phyloP scores from a whole-genome alignment of 139 green algal genomes.

The Diplosphaera chodatii region DNA sequence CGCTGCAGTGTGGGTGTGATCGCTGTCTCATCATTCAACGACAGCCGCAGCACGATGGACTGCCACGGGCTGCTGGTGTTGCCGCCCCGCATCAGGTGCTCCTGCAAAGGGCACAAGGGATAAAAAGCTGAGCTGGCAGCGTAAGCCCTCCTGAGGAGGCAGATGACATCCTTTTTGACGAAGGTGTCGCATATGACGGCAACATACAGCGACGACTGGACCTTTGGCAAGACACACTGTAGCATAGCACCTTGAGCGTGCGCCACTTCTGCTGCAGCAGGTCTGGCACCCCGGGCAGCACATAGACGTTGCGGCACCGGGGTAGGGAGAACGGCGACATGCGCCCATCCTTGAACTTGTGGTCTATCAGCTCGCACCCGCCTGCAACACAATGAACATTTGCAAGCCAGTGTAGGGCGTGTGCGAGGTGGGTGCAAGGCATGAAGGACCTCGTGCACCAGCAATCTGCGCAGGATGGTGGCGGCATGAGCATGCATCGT shows the following conservation, averaged over 20 bases:
- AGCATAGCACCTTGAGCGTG: not conserved
- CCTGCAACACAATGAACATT: constrained; percentile 15
- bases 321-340: constrained; percentile 67
- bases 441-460: too few relatives aligned
- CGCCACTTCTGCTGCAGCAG: constrained; percentile 67
- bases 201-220: too few relatives aligned
- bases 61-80: constrained; percentile 39
- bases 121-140: too few relatives aligned
- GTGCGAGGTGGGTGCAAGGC: too few relatives aligned
- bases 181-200: too few relatives aligned
- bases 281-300: constrained; percentile 73
- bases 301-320: constrained; percentile 69
- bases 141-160: too few relatives aligned
- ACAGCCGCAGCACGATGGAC: constrained; percentile 42
- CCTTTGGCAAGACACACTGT: too few relatives aligned
- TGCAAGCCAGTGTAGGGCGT: too few relatives aligned
- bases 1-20: constrained; percentile 9
- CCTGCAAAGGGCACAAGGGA: too few relatives aligned
- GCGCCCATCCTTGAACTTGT: constrained; percentile 19
- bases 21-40: constrained; percentile 25
- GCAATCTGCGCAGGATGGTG: too few relatives aligned
- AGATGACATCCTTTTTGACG: too few relatives aligned
- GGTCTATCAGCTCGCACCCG: constrained; percentile 36
- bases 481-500: too few relatives aligned
- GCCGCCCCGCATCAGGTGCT: constrained; percentile 6